Base-by-base conservation (phyloP, 75 land plant genomes). In the Selaginella tamariscina region DNA sequence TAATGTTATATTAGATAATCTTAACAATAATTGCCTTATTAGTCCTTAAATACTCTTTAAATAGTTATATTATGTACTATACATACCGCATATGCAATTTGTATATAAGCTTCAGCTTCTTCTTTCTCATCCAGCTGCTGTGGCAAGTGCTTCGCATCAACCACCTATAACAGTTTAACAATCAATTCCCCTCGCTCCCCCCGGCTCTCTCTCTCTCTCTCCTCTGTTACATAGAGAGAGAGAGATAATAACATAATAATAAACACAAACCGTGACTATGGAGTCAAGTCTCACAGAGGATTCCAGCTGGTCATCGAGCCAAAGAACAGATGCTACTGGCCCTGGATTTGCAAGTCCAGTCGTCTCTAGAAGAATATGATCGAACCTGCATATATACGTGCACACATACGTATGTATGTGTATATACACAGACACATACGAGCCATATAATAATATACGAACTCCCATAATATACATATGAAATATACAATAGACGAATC, bases 301-400 rank as follows among this genome's bases (percentile, higher is more conserved):
- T 71, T 93, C 96, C 27, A 93, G 83, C 70, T 93, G 88, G 65
- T 93, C 98, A 77, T 91, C 97, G 59, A 93, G 62, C 98, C 98
- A 93, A 65, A 93, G 88, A 31, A 89, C 73, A 23, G 98, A 83
- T 56, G 86, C 98, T 32, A 93, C 80, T 2, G 91, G 88, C 68
- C 96, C 96, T 56, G 98, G 98, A 68, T 93, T 83, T 2, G 98
- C 98, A 27, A 93, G 78, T 22, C 98, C 96, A 30, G 96, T 93
- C 0, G 96, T 93, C 81, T 93, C 96, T 2, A 93, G 59, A 72
- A 93, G 76, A 30, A 93, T 89, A 68, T 93, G 83, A 71, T 93
- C 98, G 77, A 89, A 86, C 65, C 98, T 93, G 82, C 28, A 67
- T 49, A 49, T n/a, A n/a, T n/a, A n/a, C n/a, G n/a, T n/a, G n/a